Percentiles rank a stretch among this genome's conserved stretches.
These are phyloP conservation scores for Phytophthora pinifolia DNA, from an alignment of 352 stramenopile species.

Conservation along the genomic window DNA sequence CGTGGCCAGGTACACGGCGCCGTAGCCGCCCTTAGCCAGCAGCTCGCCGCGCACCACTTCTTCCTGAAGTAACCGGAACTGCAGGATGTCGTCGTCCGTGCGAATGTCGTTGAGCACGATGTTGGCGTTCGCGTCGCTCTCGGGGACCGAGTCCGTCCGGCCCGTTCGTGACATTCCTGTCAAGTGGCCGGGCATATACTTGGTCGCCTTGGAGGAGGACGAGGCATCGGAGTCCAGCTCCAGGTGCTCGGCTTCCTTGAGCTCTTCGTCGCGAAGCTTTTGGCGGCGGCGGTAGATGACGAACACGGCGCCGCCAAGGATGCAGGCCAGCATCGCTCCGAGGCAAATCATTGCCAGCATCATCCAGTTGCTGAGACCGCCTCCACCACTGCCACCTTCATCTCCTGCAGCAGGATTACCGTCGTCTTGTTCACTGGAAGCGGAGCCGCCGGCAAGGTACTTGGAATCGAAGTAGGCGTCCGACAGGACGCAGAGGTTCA, in stretches of 20 bases:
- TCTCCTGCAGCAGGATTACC: not conserved
- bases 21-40: conserved; percentile 60
- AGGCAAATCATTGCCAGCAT: conserved; percentile 40
- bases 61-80: conserved; percentile 46
- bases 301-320: conserved; percentile 29
- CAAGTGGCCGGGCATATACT: conserved; percentile 25
- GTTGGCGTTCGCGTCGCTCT: conserved; percentile 17
- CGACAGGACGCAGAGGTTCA: conserved; percentile 35
- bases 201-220: conserved; percentile 30
- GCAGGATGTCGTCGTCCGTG: conserved; percentile 57
- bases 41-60: conserved; percentile 45
- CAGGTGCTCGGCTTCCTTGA: conserved; percentile 27
- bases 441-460: conserved; percentile 21
- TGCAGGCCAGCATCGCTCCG: conserved; percentile 30
- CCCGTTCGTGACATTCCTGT: conserved; percentile 28
- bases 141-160: conserved; percentile 25
- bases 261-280: conserved; percentile 28
- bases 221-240: conserved; percentile 22
- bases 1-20: conserved; percentile 53
- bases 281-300: conserved; percentile 30
- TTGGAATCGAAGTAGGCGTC: conserved; percentile 32
- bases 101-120: conserved; percentile 64
- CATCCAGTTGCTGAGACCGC: conserved; percentile 43
- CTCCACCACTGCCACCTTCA: not conserved
- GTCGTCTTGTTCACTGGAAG: conserved; percentile 7